Evolutionary conservation across 2,329 filamentous ascomycete genomes (phyloP), one percentile per base, ranked within the genome.

Genomic region (Neofusicoccum cordaticola): DNA sequence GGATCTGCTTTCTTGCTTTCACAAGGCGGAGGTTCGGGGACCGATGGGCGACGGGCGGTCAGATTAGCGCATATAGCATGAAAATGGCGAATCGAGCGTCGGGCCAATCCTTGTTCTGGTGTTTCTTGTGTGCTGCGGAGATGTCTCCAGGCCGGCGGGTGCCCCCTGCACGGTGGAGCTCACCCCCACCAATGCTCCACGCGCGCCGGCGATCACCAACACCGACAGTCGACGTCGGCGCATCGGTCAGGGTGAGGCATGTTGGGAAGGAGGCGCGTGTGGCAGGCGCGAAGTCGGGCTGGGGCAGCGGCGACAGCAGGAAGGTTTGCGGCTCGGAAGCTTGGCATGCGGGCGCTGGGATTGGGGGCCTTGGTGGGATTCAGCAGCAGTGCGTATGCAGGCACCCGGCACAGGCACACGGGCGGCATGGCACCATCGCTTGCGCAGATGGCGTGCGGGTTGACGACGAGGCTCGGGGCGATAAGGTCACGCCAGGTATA

Each of bases 271-370:
- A 34, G 41, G 39, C 0, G n/a, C 13, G 19, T 12, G n/a, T 37
- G 42, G 52, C 2, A 48, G 44, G 12, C 13, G 42, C n/a, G n/a
- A 12, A 17, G 42, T 19, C 17, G 57, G 19, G 51, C 51, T 8
- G 27, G 3, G 13, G 41, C 22, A 44, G 42, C 15, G 57, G 42
- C 15, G 35, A n/a, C 45, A 37, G 41, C 22, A 31, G 60, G 3
- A n/a, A 15, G 15, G 41, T 42, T 22, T 62, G 62, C 62, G 62
- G 62, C 62, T 64, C 22, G 44, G 52, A 64, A 58, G 62, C 62
- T 58, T 64, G 62, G 62, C 62, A 57, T 48, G 62, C 44, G 50
- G 22, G 62, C 22, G 51, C 60, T n/a, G 47, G 60, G 60, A 52
- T 52, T 1, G 22, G 5, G 39, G 39, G 50, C 35, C n/a, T 15